Evolutionary conservation across 306 rosid genomes (phyloP), one percentile per base, ranked within the genome.

Genomic region (Ammopiptanthus mongolicus): DNA sequence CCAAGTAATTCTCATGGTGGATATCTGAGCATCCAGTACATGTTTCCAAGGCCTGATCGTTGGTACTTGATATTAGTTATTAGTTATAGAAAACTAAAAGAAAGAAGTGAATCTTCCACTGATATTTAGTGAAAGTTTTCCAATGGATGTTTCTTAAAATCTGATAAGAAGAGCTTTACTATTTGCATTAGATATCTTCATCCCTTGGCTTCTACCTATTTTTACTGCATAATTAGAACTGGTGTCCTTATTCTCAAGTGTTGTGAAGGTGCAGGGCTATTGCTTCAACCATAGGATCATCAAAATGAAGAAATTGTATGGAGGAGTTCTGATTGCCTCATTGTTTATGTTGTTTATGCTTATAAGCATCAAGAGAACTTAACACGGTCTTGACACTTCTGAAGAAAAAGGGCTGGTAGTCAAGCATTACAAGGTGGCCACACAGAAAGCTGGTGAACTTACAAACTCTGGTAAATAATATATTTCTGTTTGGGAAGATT

Each of bases 231-330:
- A 12, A 59, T 23, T 42, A n/a, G 19, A 2, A 37, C 34, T 73
- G 76, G 51, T 55, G 57, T 83, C 59, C 80, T 41, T 56, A 13
- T 75, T 80, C 70, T 74, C 55, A 42, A 41, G 78, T 55, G 74
- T 56, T 29, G 25, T 75, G 85, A 82, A 79, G 81, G 69, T 19
- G 63, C 65, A 58, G 81, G 77, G 52, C 60, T 60, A 46, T 83
- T 80, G 80, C 56, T 69, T 72, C 60, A 78, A 44, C 36, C 66
- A 52, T 70, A 73, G 73, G 19, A 66, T 82, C 71, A 34, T 76
- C 76, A 89, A 83, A 81, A 96, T 96, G 99, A 92, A 96, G 86
- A 96, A 78, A 89, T 90, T 84, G 76, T 90, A 85, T 61, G 92
- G 98, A 17, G 86, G 90, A 74, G 84, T 88, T 81, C 58, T 90